A percentile compares a stretch with the other conserved stretches of the same genome.
These are phyloP conservation scores for Symmetrospora coprosmae DNA, from an alignment of 768 basidiomycete genomes.

Conservation along the genomic window DNA sequence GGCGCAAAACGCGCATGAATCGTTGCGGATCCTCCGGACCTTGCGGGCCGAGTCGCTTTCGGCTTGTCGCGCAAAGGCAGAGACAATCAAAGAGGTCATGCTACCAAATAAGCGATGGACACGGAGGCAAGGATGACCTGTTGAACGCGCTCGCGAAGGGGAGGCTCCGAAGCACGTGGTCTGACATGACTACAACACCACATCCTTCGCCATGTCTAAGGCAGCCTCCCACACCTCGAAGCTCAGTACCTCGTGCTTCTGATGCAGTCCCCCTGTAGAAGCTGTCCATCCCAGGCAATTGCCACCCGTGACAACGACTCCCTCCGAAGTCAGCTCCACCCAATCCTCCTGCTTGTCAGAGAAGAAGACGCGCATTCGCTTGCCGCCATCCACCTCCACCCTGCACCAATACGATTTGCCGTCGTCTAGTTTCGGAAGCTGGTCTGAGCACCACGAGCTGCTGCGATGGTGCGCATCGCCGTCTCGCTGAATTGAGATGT, in stretches of 20 bases:
- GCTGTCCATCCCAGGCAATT: constrained; percentile 2
- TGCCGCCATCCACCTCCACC: neutral
- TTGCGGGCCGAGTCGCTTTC: no score
- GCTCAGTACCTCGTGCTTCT: neutral
- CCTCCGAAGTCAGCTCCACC: constrained; percentile 3
- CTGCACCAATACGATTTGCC: neutral
- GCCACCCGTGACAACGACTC: neutral
- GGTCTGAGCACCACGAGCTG: constrained; percentile 1
- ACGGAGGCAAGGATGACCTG: no score
- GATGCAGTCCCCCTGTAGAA: neutral
- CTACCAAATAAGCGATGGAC: no score
- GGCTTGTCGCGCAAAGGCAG: no score
- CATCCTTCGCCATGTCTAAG: no score
- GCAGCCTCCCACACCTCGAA: constrained; percentile 6
- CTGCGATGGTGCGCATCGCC: neutral
- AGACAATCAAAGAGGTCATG: no score
- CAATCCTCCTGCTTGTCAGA: neutral
- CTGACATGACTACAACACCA: no score
- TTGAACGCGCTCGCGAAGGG: no score
- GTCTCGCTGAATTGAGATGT: constrained; percentile 8
- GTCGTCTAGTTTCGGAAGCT: constrained; percentile 5
- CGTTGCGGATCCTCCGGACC: no score
- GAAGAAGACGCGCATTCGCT: neutral
- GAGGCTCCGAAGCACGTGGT: no score
- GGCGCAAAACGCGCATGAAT: constrained; percentile 18